phyloP scores from a whole-genome alignment of 2,329 filamentous ascomycete species.

The Colletotrichum sp. region DNA sequence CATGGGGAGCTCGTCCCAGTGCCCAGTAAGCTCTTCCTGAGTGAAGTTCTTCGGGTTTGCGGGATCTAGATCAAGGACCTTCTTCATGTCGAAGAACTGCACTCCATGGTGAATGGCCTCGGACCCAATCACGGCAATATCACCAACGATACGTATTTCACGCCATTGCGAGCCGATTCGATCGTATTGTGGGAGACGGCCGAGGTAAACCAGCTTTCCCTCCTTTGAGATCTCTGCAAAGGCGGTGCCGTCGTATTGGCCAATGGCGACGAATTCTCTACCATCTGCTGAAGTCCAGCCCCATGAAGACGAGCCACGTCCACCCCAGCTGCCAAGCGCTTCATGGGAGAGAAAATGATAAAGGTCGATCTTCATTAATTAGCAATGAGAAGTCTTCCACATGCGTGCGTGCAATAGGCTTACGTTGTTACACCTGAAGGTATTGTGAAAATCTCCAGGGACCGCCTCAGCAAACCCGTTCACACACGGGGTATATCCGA shows the following conservation, averaged over 20 bases:
- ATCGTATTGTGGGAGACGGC: slow-evolving; percentile 53
- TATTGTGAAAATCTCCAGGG: slow-evolving; percentile 49
- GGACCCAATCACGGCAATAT: slow-evolving; percentile 41
- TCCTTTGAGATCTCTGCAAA: slow-evolving; percentile 56
- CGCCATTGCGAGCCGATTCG: slow-evolving; percentile 53
- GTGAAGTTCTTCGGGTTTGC: slow-evolving; percentile 46
- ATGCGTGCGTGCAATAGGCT: background rate
- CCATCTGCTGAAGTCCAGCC: slow-evolving; percentile 57
- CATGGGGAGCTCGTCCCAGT: slow-evolving; percentile 44
- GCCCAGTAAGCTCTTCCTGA: slow-evolving; percentile 43
- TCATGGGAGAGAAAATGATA: slow-evolving; percentile 41
- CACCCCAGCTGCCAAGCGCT: slow-evolving; percentile 35
- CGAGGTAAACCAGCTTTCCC: slow-evolving; percentile 57
- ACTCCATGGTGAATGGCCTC: slow-evolving; percentile 57
- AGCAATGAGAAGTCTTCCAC: background rate
- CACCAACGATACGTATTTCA: slow-evolving; percentile 51
- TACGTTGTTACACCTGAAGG: slow-evolving; percentile 53
- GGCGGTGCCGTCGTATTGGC: slow-evolving; percentile 58
- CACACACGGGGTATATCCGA: slow-evolving; percentile 43
- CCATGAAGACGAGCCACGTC: slow-evolving; percentile 48
- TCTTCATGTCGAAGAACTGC: slow-evolving; percentile 68
- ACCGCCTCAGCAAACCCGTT: slow-evolving; percentile 49
- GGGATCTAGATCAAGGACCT: slow-evolving; percentile 53
- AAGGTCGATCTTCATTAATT: slow-evolving; percentile 29
- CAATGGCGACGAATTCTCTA: slow-evolving; percentile 59